Conservation (phyloP, 2,329 filamentous ascomycete species). For the Fonsecaea pedrosoi region DNA sequence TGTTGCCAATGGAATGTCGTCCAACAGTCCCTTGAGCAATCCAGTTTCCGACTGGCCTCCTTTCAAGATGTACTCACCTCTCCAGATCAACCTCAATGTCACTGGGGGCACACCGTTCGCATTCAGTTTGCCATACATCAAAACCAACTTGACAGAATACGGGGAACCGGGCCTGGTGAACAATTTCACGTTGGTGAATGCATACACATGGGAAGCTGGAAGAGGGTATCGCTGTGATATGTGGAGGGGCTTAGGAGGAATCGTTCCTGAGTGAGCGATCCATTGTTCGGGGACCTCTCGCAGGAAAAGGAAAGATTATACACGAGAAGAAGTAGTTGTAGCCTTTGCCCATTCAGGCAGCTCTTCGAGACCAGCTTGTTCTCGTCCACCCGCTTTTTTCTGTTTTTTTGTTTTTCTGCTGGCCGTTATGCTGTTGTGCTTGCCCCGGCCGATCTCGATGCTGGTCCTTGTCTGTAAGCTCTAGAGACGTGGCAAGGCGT, state of each 20-base stretch:
- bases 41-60: constrained; percentile 46
- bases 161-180: constrained; percentile 47
- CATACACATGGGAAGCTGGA: constrained; percentile 57
- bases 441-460: not conserved
- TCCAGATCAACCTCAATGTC: constrained; percentile 55
- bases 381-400: not conserved
- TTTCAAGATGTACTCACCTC: constrained; percentile 45
- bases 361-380: not conserved
- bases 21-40: constrained; percentile 39
- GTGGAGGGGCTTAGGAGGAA: constrained; percentile 46
- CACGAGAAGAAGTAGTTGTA: not conserved
- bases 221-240: constrained; percentile 56
- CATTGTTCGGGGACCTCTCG: not conserved
- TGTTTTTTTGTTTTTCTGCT: not conserved
- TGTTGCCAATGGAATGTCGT: constrained; percentile 42
- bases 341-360: constrained; percentile 1
- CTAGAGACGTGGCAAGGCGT: not conserved
- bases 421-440: not conserved
- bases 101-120: constrained; percentile 49
- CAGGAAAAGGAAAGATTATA: not conserved
- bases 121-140: constrained; percentile 33
- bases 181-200: constrained; percentile 52
- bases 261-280: constrained; percentile 32
- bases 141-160: constrained; percentile 41
- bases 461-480: not conserved